Conservation (phyloP, 2,329 filamentous ascomycete species). For the Colletotrichum navitas region DNA sequence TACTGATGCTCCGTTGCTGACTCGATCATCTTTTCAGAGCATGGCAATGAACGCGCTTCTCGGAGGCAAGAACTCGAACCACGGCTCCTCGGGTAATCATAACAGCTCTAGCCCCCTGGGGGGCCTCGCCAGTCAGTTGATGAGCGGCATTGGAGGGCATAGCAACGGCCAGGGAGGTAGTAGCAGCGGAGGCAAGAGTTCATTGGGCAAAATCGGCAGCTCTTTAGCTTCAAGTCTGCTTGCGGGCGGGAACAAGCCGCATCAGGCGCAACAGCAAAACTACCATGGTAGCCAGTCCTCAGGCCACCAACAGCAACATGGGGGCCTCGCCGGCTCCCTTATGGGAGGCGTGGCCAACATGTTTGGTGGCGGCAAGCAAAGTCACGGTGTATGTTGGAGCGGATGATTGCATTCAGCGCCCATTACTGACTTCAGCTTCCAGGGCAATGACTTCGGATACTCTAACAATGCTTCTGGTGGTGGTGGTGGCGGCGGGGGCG, state of each 20-base stretch:
- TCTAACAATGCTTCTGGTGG: constrained; percentile 55
- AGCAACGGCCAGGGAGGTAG: constrained; percentile 47
- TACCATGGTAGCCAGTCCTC: constrained; percentile 63
- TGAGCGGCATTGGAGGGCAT: constrained; percentile 53
- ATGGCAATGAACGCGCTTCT: constrained; percentile 73
- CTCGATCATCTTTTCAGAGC: constrained; percentile 55
- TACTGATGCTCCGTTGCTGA: constrained; percentile 12
- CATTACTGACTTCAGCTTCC: constrained; percentile 42
- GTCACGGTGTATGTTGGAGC: constrained; percentile 53
- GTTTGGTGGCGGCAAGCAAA: constrained; percentile 64
- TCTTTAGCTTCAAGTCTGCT: constrained; percentile 69
- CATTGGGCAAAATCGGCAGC: constrained; percentile 67
- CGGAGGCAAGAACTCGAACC: constrained; percentile 59
- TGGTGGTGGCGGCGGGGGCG: constrained; percentile 32
- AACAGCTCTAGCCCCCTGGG: constrained; percentile 58
- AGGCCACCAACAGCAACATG: constrained; percentile 52
- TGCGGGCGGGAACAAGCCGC: constrained; percentile 62
- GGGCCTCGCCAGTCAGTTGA: constrained; percentile 61
- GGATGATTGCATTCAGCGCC: background rate
- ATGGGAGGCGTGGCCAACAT: constrained; percentile 67
- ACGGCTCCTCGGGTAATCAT: constrained; percentile 48
- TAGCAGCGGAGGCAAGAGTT: constrained; percentile 53
- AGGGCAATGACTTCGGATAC: constrained; percentile 74
- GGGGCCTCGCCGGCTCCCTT: constrained; percentile 65
- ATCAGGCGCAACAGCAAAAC: constrained; percentile 54